These are phyloP conservation scores for Mimosa pudica DNA, from an alignment of 306 rosid species.

Conservation along the genomic window DNA sequence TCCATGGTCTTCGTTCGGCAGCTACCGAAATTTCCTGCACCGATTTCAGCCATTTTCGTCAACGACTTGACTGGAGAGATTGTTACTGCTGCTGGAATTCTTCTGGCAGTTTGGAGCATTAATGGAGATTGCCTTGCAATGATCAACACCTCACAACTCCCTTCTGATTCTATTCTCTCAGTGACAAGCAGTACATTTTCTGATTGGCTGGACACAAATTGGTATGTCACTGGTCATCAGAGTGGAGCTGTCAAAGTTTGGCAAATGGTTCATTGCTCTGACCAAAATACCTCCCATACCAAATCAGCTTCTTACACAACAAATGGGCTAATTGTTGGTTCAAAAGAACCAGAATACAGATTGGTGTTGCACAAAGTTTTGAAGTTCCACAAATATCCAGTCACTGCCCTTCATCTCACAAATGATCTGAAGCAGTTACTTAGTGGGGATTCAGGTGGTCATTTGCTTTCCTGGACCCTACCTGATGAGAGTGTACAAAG, in stretches of 20 bases:
- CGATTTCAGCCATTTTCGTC: slow-evolving; percentile 83
- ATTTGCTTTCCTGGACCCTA: slow-evolving; percentile 85
- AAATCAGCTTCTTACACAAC: slow-evolving; percentile 55
- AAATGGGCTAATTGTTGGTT: slow-evolving; percentile 56
- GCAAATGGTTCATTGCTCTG: slow-evolving; percentile 89
- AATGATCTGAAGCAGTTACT: slow-evolving; percentile 85
- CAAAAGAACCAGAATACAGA: slow-evolving; percentile 72
- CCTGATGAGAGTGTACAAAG: slow-evolving; percentile 82
- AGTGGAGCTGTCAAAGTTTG: slow-evolving; percentile 98
- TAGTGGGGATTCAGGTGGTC: slow-evolving; percentile 92
- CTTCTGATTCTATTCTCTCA: slow-evolving; percentile 92
- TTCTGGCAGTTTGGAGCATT: slow-evolving; percentile 93
- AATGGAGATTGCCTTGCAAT: slow-evolving; percentile 96
- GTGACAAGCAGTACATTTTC: slow-evolving; percentile 81
- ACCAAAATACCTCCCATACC: slow-evolving; percentile 53
- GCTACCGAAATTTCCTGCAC: slow-evolving; percentile 91
- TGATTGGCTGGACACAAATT: slow-evolving; percentile 93
- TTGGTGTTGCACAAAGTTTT: slow-evolving; percentile 78
- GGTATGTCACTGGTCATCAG: slow-evolving; percentile 99
- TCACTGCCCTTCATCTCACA: slow-evolving; percentile 81
- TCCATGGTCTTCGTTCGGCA: slow-evolving; percentile 89
- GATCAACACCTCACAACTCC: slow-evolving; percentile 91
- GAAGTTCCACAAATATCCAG: slow-evolving; percentile 87
- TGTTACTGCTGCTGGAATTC: slow-evolving; percentile 94
- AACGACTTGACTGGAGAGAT: slow-evolving; percentile 96